These are phyloP conservation scores for Dovyalis caffra DNA, from an alignment of 345 rosid genomes.

Conservation along the genomic window DNA sequence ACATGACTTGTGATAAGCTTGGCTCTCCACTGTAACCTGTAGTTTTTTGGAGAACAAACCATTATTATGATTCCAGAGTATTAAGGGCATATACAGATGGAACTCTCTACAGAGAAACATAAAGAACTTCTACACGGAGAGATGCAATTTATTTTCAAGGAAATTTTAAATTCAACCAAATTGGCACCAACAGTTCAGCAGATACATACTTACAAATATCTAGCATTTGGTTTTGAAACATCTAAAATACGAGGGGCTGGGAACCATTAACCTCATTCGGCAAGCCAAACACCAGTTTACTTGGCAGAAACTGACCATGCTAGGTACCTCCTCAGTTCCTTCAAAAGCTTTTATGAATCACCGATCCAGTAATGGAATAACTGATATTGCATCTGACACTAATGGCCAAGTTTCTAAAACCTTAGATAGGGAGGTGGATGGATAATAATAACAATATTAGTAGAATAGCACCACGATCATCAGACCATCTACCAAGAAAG, in stretches of 20 bases:
- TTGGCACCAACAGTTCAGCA: not conserved
- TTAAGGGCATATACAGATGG: not conserved
- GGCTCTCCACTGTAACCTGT: slow-evolving; percentile 92
- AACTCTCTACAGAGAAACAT: not conserved
- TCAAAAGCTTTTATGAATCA: not conserved
- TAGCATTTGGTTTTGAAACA: not conserved
- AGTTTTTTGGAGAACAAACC: not conserved
- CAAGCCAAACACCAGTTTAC: not conserved
- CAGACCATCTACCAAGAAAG: not conserved
- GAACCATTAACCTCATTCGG: not conserved
- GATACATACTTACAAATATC: not conserved
- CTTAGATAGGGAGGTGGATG: not conserved
- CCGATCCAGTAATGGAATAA: not conserved
- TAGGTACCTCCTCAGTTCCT: not conserved
- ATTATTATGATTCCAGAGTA: not conserved
- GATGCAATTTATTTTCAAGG: not conserved
- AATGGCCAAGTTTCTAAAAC: not conserved
- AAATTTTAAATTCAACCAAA: not conserved
- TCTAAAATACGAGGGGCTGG: not conserved
- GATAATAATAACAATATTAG: not conserved
- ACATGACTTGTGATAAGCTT: slow-evolving; percentile 85
- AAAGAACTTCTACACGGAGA: not conserved
- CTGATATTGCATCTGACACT: not conserved
- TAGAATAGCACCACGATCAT: not conserved
- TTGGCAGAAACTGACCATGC: not conserved